Evolutionary conservation across 495 filamentous ascomycete species (phyloP).

Genomic region (Glonium stellatum): DNA sequence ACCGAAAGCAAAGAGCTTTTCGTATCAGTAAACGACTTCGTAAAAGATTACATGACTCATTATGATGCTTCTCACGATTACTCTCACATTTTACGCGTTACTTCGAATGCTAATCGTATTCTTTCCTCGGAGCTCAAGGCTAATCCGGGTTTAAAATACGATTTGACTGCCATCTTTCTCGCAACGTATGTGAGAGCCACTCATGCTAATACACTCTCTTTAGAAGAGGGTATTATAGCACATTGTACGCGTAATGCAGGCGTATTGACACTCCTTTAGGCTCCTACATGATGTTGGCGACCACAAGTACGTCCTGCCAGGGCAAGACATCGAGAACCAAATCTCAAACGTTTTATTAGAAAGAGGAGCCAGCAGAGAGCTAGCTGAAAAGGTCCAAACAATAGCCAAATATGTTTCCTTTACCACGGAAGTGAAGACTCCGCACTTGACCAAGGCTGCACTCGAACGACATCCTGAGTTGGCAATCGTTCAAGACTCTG

Average conservation of each 20-base stretch:
- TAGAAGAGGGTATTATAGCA: no score
- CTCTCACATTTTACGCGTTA: slow-evolving; percentile 72
- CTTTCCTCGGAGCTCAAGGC: slow-evolving; percentile 40
- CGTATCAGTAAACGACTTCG: slow-evolving; percentile 47
- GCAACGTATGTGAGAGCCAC: slow-evolving; percentile 40
- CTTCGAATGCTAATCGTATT: slow-evolving; percentile 59
- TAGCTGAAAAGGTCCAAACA: slow-evolving; percentile 59
- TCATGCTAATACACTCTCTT: no score
- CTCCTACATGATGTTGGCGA: slow-evolving; percentile 86
- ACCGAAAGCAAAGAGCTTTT: slow-evolving; percentile 16
- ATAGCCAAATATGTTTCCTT: slow-evolving; percentile 72
- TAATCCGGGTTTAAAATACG: slow-evolving; percentile 35
- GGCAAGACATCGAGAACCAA: slow-evolving; percentile 44
- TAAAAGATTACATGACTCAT: slow-evolving; percentile 64
- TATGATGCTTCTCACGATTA: slow-evolving; percentile 86
- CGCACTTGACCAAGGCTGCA: slow-evolving; percentile 43
- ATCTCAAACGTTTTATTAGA: slow-evolving; percentile 53
- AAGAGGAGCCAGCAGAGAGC: slow-evolving; percentile 44
- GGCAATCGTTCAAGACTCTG: slow-evolving; percentile 81
- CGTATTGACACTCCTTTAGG: background rate
- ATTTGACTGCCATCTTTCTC: slow-evolving; percentile 57
- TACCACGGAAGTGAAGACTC: slow-evolving; percentile 56
- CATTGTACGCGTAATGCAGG: no score
- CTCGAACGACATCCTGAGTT: slow-evolving; percentile 62
- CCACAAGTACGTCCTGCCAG: slow-evolving; percentile 60